phyloP scores from a whole-genome alignment of 306 rosid genomes.

The Cucumis melo region DNA sequence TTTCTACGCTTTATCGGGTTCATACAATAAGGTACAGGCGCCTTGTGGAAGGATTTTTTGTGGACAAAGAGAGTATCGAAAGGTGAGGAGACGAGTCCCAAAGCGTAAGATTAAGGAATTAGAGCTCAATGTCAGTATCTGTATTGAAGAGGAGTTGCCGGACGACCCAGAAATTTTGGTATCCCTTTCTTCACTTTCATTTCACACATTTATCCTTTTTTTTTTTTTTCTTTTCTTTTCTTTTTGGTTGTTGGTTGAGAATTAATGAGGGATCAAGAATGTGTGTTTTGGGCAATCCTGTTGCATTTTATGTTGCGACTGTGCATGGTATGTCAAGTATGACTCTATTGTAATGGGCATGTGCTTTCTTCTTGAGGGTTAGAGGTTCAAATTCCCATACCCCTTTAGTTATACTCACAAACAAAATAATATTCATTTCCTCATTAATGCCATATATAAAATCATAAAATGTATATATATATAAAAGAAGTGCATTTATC shows the following conservation, averaged over 20 bases:
- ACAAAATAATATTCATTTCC: no score
- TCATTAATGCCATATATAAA: no score
- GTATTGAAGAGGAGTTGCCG: constrained; percentile 66
- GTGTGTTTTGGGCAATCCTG: background rate
- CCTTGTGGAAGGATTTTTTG: constrained; percentile 16
- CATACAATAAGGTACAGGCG: constrained; percentile 3
- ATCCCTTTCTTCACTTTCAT: background rate
- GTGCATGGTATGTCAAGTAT: background rate
- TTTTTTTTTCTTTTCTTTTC: rapidly evolving
- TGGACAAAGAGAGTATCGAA: constrained; percentile 51
- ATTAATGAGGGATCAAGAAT: background rate
- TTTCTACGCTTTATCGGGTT: constrained; percentile 18
- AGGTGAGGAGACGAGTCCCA: constrained; percentile 28
- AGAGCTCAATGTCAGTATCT: constrained; percentile 48
- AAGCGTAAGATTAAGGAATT: constrained; percentile 46
- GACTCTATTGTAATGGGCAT: no score
- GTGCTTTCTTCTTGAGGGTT: no score
- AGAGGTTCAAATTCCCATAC: no score
- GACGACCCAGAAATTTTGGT: constrained; percentile 66
- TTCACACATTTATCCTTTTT: background rate
- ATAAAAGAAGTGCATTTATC: background rate
- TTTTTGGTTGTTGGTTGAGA: background rate
- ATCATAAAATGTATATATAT: no score
- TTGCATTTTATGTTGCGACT: background rate
- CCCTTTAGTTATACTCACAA: no score